Conservation (phyloP, 2,329 filamentous ascomycete species). For the Microsporum audouinii region DNA sequence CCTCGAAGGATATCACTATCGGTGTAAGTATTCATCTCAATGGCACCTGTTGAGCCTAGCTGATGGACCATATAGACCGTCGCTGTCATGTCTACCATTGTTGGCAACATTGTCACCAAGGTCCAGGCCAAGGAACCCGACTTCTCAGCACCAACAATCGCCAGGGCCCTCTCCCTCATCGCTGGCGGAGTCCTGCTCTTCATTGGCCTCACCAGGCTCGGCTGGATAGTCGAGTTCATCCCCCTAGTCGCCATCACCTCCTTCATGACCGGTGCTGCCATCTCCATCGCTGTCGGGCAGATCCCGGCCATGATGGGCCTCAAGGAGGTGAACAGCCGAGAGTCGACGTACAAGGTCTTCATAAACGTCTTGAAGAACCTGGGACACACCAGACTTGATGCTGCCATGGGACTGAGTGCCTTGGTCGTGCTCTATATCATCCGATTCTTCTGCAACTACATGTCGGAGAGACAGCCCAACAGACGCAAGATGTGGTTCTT, state of each 20-base stretch:
- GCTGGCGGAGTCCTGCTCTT: conserved; percentile 51
- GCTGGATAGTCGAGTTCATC: conserved; percentile 55
- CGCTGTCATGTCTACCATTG: conserved; percentile 52
- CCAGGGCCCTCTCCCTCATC: conserved; percentile 51
- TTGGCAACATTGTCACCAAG: conserved; percentile 50
- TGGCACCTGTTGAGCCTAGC: background rate
- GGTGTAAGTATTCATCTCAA: conserved; percentile 3
- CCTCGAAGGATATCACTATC: conserved; percentile 43
- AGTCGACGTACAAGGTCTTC: conserved; percentile 42
- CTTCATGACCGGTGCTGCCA: conserved; percentile 55
- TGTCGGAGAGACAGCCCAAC: conserved; percentile 41
- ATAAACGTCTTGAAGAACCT: conserved; percentile 48
- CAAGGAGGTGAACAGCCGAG: conserved; percentile 39
- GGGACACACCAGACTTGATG: conserved; percentile 46
- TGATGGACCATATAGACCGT: conserved; percentile 32
- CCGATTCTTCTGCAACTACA: conserved; percentile 43
- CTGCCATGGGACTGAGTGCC: conserved; percentile 48
- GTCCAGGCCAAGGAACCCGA: conserved; percentile 39
- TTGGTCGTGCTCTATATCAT: conserved; percentile 47
- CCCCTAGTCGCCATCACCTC: conserved; percentile 53
- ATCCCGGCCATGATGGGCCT: conserved; percentile 51
- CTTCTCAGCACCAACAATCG: conserved; percentile 45
- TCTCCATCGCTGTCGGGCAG: conserved; percentile 56
- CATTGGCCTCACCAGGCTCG: conserved; percentile 51
- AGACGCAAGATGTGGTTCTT: conserved; percentile 49